These are phyloP conservation scores for Botrytis sinoallii DNA, from an alignment of 2,329 filamentous ascomycete genomes.

Conservation along the genomic window DNA sequence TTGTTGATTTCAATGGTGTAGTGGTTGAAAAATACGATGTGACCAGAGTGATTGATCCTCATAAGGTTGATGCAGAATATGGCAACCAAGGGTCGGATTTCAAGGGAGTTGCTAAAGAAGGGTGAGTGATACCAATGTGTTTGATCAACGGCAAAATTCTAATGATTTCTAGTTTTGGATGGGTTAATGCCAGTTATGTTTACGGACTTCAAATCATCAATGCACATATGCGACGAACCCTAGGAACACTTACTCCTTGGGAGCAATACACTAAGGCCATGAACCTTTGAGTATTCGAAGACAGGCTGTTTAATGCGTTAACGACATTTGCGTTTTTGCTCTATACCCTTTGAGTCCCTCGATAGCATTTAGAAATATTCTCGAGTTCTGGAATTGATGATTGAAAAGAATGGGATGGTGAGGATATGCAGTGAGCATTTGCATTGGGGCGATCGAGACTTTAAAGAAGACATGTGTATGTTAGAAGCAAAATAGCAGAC, in stretches of 20 bases:
- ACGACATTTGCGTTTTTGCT: slow-evolving; percentile 10
- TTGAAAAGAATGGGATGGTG: background rate
- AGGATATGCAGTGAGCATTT: background rate
- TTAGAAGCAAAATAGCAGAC: background rate
- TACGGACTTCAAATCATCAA: slow-evolving; percentile 87
- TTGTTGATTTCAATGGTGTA: slow-evolving; percentile 97
- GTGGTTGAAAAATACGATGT: slow-evolving; percentile 99
- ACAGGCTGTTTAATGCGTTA: slow-evolving; percentile 3
- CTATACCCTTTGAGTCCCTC: slow-evolving; percentile 4
- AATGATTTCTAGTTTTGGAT: slow-evolving; percentile 72
- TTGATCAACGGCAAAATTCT: slow-evolving; percentile 18
- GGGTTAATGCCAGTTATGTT: slow-evolving; percentile 98
- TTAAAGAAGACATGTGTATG: slow-evolving; percentile 1
- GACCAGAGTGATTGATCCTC: slow-evolving; percentile 82
- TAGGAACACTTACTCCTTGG: slow-evolving; percentile 81
- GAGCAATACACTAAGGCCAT: slow-evolving; percentile 29
- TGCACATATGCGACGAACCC: slow-evolving; percentile 81
- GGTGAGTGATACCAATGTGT: slow-evolving; percentile 57
- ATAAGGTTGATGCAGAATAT: slow-evolving; percentile 94
- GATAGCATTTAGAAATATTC: background rate
- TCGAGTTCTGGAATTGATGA: background rate
- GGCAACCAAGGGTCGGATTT: slow-evolving; percentile 95
- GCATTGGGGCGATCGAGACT: background rate
- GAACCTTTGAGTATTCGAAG: background rate
- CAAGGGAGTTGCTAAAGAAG: slow-evolving; percentile 92